phyloP scores from a whole-genome alignment of 371 early-diverging fungal genomes.

The Syncephalastrum racemosum region DNA sequence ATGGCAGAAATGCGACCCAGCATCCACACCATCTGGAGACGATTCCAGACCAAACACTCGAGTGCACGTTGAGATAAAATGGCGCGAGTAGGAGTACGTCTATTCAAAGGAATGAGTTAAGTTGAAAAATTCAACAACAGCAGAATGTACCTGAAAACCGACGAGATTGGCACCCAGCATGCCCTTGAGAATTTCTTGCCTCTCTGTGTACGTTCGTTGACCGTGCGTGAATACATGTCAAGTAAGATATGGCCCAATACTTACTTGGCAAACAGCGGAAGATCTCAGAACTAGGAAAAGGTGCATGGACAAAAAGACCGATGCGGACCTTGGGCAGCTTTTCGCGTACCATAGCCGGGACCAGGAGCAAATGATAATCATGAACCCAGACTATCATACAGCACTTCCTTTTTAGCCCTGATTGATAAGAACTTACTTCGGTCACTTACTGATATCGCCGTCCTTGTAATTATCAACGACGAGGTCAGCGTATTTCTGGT shows the following conservation, averaged over 20 bases:
- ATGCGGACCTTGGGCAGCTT: conserved; percentile 79
- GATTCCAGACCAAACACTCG: conserved; percentile 89
- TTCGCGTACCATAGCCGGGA: conserved; percentile 84
- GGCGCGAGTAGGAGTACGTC: conserved; percentile 95
- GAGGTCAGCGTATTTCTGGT: conserved; percentile 83
- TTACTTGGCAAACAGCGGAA: conserved; percentile 90
- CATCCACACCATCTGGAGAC: conserved; percentile 81
- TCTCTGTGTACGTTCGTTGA: conserved; percentile 44
- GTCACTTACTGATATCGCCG: conserved; percentile 79
- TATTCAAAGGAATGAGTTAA: conserved; percentile 13
- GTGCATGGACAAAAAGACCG: conserved; percentile 97
- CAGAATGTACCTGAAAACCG: conserved; percentile 79
- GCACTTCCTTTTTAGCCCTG: too few relatives aligned
- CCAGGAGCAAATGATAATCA: conserved; percentile 95
- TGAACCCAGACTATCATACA: conserved; percentile 87
- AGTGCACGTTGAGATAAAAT: conserved; percentile 93
- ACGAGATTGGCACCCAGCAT: conserved; percentile 89
- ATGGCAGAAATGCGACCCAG: conserved; percentile 70
- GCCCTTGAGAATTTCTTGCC: conserved; percentile 90
- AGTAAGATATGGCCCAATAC: conserved; percentile 10
- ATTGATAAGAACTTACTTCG: neutral
- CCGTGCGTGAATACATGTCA: too few relatives aligned
- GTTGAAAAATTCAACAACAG: neutral
- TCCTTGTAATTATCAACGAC: conserved; percentile 71
- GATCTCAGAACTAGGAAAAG: conserved; percentile 93